These are phyloP conservation scores for Zasmidium cellare DNA, from an alignment of 2,329 filamentous ascomycete species.

Conservation along the genomic window DNA sequence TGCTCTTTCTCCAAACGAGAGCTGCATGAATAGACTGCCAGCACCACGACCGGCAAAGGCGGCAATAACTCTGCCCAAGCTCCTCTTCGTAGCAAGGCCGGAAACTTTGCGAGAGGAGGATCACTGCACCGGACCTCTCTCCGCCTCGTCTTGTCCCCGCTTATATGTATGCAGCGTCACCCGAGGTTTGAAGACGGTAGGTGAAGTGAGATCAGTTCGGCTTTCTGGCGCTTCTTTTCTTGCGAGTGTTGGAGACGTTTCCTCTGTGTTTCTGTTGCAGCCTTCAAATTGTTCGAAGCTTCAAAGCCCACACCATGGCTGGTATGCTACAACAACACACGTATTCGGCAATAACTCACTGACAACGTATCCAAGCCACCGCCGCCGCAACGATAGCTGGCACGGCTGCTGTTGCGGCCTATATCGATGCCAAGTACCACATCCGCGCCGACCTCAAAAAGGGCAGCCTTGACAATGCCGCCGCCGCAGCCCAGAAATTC, in stretches of 20 bases:
- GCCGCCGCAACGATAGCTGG: constrained; percentile 29
- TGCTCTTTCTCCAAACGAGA: too few relatives aligned
- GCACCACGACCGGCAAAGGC: neutral
- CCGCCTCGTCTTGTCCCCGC: neutral
- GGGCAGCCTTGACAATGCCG: constrained; percentile 23
- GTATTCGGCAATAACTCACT: neutral
- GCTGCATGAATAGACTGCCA: too few relatives aligned
- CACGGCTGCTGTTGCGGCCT: constrained; percentile 42
- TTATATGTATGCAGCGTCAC: neutral
- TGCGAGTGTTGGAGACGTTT: neutral
- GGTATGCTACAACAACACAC: neutral
- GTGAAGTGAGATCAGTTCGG: neutral
- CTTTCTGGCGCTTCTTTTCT: neutral
- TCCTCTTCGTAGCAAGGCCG: neutral
- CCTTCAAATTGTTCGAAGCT: neutral
- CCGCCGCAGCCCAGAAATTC: constrained; percentile 24
- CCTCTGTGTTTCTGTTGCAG: neutral
- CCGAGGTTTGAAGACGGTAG: neutral
- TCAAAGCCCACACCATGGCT: neutral
- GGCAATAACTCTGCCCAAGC: neutral
- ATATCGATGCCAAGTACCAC: constrained; percentile 70
- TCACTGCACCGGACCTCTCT: neutral
- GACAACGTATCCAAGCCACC: constrained; percentile 6
- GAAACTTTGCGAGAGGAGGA: neutral
- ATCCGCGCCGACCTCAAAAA: constrained; percentile 60